A percentile compares a stretch with the other conserved stretches of the same genome.
phyloP scores from a whole-genome alignment of 352 stramenopile genomes.

The Stramenopiles sp. region DNA sequence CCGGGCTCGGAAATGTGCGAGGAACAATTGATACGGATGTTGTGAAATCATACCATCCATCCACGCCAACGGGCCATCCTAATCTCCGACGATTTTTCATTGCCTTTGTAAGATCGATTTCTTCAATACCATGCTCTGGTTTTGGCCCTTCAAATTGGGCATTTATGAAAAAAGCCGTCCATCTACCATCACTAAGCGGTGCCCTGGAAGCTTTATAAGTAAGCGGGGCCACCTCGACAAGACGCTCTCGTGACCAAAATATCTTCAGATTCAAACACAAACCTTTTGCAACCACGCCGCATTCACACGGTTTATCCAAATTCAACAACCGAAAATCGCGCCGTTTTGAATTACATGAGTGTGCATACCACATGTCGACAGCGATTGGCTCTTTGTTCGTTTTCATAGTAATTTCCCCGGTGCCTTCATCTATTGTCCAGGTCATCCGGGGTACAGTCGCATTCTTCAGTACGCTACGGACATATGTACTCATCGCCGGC shows the following conservation, averaged over 20 bases:
- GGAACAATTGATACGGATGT: slow-evolving; percentile 21
- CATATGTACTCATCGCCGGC: slow-evolving; percentile 17
- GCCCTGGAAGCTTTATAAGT: slow-evolving; percentile 14
- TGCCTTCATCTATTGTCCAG: slow-evolving; percentile 20
- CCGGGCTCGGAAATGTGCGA: slow-evolving; percentile 16
- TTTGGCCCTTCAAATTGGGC: neutral
- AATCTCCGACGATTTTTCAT: neutral
- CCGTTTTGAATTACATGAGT: slow-evolving; percentile 16
- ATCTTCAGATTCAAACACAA: slow-evolving; percentile 22
- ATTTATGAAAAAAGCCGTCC: slow-evolving; percentile 22
- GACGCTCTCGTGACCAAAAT: slow-evolving; percentile 17
- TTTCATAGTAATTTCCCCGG: slow-evolving; percentile 21
- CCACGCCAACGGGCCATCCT: neutral
- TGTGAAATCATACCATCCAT: slow-evolving; percentile 16
- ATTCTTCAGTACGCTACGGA: slow-evolving; percentile 13
- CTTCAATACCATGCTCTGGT: neutral
- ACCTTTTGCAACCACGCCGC: slow-evolving; percentile 17
- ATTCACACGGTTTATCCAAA: slow-evolving; percentile 23
- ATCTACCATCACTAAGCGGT: slow-evolving; percentile 16
- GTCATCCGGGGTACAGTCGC: slow-evolving; percentile 16
- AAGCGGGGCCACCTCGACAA: neutral
- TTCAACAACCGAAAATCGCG: slow-evolving; percentile 25
- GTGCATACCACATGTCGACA: slow-evolving; percentile 19
- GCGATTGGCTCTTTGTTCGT: slow-evolving; percentile 12
- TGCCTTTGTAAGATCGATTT: neutral